Percentiles rank a stretch among this genome's conserved stretches.
Evolutionary conservation across 768 basidiomycete genomes (phyloP).

Genomic region (Termitomyces sp.): DNA sequence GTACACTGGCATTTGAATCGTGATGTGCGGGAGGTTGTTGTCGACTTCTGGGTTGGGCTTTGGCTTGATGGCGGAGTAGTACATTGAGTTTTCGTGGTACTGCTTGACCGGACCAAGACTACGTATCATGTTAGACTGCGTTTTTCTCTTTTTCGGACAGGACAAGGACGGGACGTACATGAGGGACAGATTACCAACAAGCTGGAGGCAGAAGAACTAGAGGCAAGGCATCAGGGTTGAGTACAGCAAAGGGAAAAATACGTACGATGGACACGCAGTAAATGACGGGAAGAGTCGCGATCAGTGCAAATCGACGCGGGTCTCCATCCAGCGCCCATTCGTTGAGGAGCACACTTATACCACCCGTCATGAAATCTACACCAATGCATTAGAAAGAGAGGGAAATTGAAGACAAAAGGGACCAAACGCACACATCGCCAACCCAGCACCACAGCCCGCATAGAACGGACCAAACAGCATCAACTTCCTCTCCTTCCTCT

Average conservation of each 20-base stretch:
- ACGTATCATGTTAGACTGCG: not conserved
- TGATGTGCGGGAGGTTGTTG: constrained; percentile 66
- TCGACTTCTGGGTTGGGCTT: constrained; percentile 63
- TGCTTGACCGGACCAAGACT: constrained; percentile 78
- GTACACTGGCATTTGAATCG: constrained; percentile 84
- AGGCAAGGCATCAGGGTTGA: not conserved
- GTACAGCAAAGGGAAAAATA: constrained; percentile 9
- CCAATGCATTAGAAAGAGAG: not conserved
- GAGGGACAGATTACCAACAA: constrained; percentile 59
- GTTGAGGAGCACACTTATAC: constrained; percentile 51
- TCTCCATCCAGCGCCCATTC: constrained; percentile 66
- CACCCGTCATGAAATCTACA: constrained; percentile 56
- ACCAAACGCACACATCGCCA: constrained; percentile 50
- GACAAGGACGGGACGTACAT: constrained; percentile 25
- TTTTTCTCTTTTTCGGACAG: not conserved
- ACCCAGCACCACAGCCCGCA: constrained; percentile 58
- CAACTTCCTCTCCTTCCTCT: constrained; percentile 35
- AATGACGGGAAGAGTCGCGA: constrained; percentile 61
- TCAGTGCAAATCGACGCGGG: constrained; percentile 56
- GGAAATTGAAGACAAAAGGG: not conserved
- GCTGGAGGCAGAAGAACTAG: constrained; percentile 74
- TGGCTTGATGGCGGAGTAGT: constrained; percentile 69
- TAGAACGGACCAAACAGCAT: constrained; percentile 66
- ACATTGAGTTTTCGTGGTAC: constrained; percentile 78
- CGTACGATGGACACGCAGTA: constrained; percentile 73